phyloP scores from a whole-genome alignment of 345 rosid species.

The Gossypium bickii region DNA sequence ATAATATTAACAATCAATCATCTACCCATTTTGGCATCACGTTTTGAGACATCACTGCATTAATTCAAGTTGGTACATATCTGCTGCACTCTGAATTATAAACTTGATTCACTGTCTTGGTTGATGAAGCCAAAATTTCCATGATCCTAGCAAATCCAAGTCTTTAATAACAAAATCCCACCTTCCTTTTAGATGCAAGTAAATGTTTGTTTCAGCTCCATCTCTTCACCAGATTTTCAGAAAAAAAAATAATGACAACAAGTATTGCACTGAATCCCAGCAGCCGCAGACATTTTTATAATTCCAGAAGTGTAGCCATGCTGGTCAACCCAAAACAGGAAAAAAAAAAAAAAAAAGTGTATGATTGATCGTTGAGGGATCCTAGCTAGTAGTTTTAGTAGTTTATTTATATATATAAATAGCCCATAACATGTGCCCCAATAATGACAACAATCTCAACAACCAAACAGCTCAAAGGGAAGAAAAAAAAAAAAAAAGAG shows the following conservation, averaged over 20 bases:
- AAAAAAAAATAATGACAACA: too few species aligned
- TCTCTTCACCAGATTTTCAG: neutral
- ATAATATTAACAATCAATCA: neutral
- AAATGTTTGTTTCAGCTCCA: neutral
- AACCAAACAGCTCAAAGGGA: conserved; percentile 18
- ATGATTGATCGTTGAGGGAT: conserved; percentile 14
- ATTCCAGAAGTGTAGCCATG: neutral
- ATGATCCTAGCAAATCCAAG: neutral
- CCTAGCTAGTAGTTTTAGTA: neutral
- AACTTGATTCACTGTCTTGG: neutral
- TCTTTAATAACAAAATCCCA: neutral
- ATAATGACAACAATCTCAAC: conserved; percentile 23
- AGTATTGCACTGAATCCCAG: neutral
- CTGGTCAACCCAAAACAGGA: neutral
- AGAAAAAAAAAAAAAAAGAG: neutral
- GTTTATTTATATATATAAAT: too few species aligned
- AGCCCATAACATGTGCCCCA: conserved; percentile 23
- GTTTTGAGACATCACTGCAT: neutral
- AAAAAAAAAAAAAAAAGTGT: neutral
- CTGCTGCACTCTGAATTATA: neutral
- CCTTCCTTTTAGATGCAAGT: conserved; percentile 8
- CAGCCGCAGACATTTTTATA: neutral
- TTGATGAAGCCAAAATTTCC: conserved; percentile 5
- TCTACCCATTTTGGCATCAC: neutral
- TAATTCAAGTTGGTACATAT: neutral